These are phyloP conservation scores for Diaporthe nobilis DNA, from an alignment of 2,329 filamentous ascomycete genomes.

Conservation along the genomic window DNA sequence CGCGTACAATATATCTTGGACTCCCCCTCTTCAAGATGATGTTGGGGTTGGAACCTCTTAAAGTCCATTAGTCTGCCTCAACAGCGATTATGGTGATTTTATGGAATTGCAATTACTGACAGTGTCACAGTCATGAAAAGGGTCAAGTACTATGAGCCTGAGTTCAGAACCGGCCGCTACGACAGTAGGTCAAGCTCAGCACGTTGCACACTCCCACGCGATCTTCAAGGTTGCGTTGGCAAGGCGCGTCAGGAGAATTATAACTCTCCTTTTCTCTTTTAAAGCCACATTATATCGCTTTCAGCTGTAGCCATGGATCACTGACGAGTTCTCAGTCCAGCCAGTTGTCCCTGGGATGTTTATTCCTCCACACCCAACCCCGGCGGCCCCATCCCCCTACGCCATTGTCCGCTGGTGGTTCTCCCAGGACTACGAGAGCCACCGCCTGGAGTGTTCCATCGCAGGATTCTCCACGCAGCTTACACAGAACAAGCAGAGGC, in stretches of 20 bases:
- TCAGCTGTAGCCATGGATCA: not conserved
- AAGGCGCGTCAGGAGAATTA: not conserved
- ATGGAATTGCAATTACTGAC: not conserved
- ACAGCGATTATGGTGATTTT: not conserved
- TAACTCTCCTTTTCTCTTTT: not conserved
- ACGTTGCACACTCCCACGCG: not conserved
- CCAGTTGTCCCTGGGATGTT: slow-evolving; percentile 13
- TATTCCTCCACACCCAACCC: not conserved
- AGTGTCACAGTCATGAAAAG: not conserved
- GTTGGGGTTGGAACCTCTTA: not conserved
- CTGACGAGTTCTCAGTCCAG: not conserved
- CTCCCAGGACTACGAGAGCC: not conserved
- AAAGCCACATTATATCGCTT: not conserved
- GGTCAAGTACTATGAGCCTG: slow-evolving; percentile 7
- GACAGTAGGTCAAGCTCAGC: not conserved
- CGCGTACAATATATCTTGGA: not conserved
- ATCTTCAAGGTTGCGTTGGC: not conserved
- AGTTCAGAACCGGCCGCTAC: not conserved
- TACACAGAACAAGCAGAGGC: not conserved
- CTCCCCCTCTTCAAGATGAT: too few species aligned
- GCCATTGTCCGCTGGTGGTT: slow-evolving; percentile 24
- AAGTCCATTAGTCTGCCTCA: not conserved
- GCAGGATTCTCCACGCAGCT: slow-evolving; percentile 4
- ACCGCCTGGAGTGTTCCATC: slow-evolving; percentile 24
- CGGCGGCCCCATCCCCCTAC: slow-evolving; percentile 4